Evolutionary conservation across 2,329 filamentous ascomycete genomes (phyloP), one percentile per base, ranked within the genome.

Genomic region (Microdochium nivale): DNA sequence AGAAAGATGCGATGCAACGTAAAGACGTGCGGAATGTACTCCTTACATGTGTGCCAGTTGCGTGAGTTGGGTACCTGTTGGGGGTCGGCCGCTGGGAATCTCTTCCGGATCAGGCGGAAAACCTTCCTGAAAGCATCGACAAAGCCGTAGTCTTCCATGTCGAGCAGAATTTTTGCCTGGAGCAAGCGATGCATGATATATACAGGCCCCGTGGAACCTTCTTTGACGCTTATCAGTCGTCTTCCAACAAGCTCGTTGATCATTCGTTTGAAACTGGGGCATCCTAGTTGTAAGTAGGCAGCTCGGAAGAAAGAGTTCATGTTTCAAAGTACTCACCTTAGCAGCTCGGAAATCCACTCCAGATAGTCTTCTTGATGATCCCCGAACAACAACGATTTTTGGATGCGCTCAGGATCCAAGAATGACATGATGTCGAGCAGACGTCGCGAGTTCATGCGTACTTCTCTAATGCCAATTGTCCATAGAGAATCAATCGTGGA

Each of bases 341-440:
- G 23, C 2, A 43, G 49, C 19, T 58, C 54, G 10, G 52, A 43
- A 8, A 59, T 47, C 21, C 57, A 55, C 11, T 55, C 52, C 8
- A 59, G 44, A 46, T 53, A 54, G 0, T 56, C 37, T 33, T 58
- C 54, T 2, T 53, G 48, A 37, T 61, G 56, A 8, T 56, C 52
- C 8, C 53, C 54, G 16, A 61, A 53, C 3, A 61, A 40, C 35
- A 61, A 53, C 19, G 50, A 50, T 46, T 55, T 55, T 16, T 53
- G 59, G 25, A 61, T 61, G 19, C 25, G 50, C 24, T 59, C 58
- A 14, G 53, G 49, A 25, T 60, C 54, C 3, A 61, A 40, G 48
- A 61, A 60, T 2, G 59, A 52, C 27, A 61, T 35, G 19, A 61
- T 52, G 16, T 60, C 53, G 14, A 61, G 54, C 11, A 61, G 51